Conservation (phyloP, 2,329 filamentous ascomycete species). For the Curvularia verruculosa region DNA sequence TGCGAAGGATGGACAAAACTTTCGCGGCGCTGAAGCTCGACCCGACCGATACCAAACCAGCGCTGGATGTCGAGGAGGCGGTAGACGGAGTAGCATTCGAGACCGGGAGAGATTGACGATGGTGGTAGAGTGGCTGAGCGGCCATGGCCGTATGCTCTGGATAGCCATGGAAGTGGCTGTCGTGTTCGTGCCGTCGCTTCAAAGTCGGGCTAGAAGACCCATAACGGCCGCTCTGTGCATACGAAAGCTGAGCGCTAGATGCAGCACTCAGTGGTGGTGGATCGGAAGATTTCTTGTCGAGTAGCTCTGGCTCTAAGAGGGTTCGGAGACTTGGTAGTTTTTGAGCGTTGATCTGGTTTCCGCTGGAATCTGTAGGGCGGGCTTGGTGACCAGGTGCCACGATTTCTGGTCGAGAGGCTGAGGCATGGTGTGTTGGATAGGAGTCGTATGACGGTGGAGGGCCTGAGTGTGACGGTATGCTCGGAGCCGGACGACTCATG, state of each 20-base stretch:
- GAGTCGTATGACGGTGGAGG: conserved; percentile 38
- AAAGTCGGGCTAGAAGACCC: conserved; percentile 43
- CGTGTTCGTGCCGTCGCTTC: conserved; percentile 47
- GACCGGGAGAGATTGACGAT: conserved; percentile 32
- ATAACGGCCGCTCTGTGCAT: conserved; percentile 32
- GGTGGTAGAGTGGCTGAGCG: conserved; percentile 37
- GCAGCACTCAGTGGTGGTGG: conserved; percentile 29
- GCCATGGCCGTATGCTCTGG: conserved; percentile 37
- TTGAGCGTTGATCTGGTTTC: conserved; percentile 38
- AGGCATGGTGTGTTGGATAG: conserved; percentile 36
- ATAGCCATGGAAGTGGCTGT: conserved; percentile 36
- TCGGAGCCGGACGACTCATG: conserved; percentile 76
- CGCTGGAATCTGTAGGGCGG: conserved; percentile 34
- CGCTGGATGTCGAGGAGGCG: conserved; percentile 31
- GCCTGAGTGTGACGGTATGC: conserved; percentile 78
- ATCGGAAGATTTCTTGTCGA: conserved; percentile 42
- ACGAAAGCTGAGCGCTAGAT: conserved; percentile 25
- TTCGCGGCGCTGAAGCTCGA: conserved; percentile 33
- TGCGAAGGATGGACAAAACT: conserved; percentile 31
- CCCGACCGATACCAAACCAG: conserved; percentile 27
- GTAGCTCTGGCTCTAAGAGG: conserved; percentile 45
- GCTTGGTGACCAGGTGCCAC: conserved; percentile 32
- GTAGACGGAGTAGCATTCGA: conserved; percentile 30
- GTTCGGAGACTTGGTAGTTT: conserved; percentile 48
- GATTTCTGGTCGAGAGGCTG: conserved; percentile 37